phyloP scores from a whole-genome alignment of 1,284 basidiomycete species.

The Malassezia yamatoensis region DNA sequence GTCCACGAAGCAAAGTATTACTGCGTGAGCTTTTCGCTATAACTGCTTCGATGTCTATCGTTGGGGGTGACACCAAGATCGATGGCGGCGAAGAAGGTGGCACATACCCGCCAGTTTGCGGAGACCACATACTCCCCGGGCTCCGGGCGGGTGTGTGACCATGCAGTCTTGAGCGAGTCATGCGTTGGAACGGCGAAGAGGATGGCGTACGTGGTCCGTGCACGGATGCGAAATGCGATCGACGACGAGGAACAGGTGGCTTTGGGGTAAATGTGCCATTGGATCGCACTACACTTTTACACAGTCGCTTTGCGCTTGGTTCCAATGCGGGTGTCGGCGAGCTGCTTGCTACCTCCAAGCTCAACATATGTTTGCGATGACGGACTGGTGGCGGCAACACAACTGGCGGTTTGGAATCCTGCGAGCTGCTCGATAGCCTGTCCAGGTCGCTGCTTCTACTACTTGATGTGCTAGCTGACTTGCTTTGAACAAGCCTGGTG shows the following conservation, averaged over 20 bases:
- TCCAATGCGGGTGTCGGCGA: constrained; percentile 1
- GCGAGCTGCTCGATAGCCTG: neutral
- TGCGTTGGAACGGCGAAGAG: constrained; percentile 3
- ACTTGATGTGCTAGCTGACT: neutral
- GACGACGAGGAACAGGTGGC: constrained; percentile 8
- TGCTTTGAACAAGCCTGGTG: too few species aligned
- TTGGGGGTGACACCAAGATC: constrained; percentile 14
- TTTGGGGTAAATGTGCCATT: neutral
- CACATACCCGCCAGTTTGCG: neutral
- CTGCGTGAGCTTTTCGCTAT: neutral
- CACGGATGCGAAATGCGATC: neutral
- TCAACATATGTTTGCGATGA: neutral
- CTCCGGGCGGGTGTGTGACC: constrained; percentile 7
- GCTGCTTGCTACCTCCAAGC: neutral
- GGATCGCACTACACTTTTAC: neutral
- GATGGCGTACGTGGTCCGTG: constrained; percentile 10
- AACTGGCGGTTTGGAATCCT: neutral
- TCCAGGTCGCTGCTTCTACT: neutral
- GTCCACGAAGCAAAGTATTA: neutral
- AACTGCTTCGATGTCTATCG: constrained; percentile 5
- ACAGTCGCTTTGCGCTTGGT: constrained; percentile 1
- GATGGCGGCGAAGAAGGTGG: constrained; percentile 3
- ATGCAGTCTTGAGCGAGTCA: constrained; percentile 2
- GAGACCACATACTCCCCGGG: constrained; percentile 8
- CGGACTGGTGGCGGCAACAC: neutral